These are phyloP conservation scores for Diophrys appendiculata DNA, from an alignment of 73 alveolate genomes.

Conservation along the genomic window DNA sequence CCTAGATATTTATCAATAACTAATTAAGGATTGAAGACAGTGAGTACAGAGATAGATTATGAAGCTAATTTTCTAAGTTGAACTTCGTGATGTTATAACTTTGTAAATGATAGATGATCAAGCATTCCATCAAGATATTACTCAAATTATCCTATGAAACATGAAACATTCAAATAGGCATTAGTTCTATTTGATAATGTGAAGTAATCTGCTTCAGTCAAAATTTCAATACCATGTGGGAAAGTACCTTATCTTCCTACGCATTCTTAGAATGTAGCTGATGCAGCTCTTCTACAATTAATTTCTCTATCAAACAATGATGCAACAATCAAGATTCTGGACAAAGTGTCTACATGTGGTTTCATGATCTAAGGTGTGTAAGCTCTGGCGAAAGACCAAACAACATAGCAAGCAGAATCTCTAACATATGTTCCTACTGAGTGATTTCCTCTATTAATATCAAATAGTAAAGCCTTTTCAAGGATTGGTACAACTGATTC, in stretches of 20 bases:
- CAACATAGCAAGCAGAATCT: slow-evolving; percentile 98
- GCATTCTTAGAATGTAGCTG: slow-evolving; percentile 98
- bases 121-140: slow-evolving; percentile 84
- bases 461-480: slow-evolving; percentile 74
- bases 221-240: slow-evolving; percentile 97
- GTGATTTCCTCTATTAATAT: slow-evolving; percentile 79
- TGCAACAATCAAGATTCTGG: slow-evolving; percentile 74
- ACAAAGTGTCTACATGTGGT: slow-evolving; percentile 83
- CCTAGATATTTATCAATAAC: slow-evolving; percentile 69
- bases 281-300: slow-evolving; percentile 98
- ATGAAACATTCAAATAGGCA: slow-evolving; percentile 90
- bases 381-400: slow-evolving; percentile 97
- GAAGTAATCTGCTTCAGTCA: slow-evolving; percentile 98
- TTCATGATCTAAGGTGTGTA: slow-evolving; percentile 90
- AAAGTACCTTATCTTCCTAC: slow-evolving; percentile 96
- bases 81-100: slow-evolving; percentile 89
- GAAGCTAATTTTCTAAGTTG: slow-evolving; percentile 87
- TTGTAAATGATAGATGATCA: slow-evolving; percentile 84
- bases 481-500: slow-evolving; percentile 66
- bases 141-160: slow-evolving; percentile 88
- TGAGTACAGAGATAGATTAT: slow-evolving; percentile 79
- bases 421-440: slow-evolving; percentile 96
- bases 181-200: slow-evolving; percentile 89
- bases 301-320: slow-evolving; percentile 96
- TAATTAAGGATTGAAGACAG: slow-evolving; percentile 83